Base-by-base conservation (phyloP, 2,329 filamentous ascomycete genomes). In the Neospermospora avenae region DNA sequence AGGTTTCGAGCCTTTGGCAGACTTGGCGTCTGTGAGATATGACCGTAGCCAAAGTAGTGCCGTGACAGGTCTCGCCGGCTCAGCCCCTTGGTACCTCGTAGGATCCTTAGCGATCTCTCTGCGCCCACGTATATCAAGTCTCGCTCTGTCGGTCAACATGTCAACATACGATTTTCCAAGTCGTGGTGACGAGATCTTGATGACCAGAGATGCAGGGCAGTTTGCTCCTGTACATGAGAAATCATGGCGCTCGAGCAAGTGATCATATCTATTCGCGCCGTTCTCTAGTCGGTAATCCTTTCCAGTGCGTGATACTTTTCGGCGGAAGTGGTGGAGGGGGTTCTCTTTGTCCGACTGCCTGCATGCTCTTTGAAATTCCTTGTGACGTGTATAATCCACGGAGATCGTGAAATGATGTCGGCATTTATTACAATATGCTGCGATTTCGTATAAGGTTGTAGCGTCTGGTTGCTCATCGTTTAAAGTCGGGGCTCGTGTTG, bases 241-340 rank as follows among this genome's bases (percentile, higher is more conserved):
- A 42, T 72, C 68, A 59, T 80, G 78, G 18, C 73, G 73, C 68
- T 83, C 80, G 25, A 59, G 58, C 11, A 65, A 41, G 16, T 56
- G 52, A 28, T 71, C 59, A 60, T 71, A 68, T 52, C 67, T 70
- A 20, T 64, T 60, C n/a, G 48, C 22, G 7, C 57, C 75, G 35
- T 68, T 60, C 34, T 59, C 61, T 5, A 69, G 67, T 18, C 70
- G 67, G 60, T 65, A 66, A 35, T 74, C 68, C 55, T 71, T 71
- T 22, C 72, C 68, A 58, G 74, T 71, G 37, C 70, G 73, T 41
- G 75, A 81, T 37, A 77, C 73, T 4, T 63, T 56, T 48, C 67
- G 60, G n/a, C 62, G 66, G 60, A 88, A 80, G 70, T 90, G 87
- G 71, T 90, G 87, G 4, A 89, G 71, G 31, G 84, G 83, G 63